These are phyloP conservation scores for Sambucus nigra DNA, from an alignment of 129 eudicot species.

Conservation along the genomic window DNA sequence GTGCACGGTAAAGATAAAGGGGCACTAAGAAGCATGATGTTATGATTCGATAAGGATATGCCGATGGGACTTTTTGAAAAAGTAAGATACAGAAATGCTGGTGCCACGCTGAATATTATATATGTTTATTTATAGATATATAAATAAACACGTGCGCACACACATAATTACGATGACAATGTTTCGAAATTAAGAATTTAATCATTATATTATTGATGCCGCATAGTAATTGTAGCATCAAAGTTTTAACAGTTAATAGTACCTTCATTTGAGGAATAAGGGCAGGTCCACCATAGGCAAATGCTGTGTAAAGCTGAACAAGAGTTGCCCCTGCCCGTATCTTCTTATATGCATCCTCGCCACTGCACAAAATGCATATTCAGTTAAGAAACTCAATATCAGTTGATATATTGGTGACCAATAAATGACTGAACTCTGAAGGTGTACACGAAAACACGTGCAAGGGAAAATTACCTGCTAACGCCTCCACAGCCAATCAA, in stretches of 20 bases:
- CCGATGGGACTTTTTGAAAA: too few relatives aligned
- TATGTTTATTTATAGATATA: too few relatives aligned
- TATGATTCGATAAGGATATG: too few relatives aligned
- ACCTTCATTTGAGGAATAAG: constrained; percentile 93
- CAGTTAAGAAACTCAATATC: neutral
- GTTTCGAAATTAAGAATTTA: too few relatives aligned
- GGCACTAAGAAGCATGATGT: too few relatives aligned
- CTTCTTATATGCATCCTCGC: constrained; percentile 92
- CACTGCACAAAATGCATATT: constrained; percentile 36
- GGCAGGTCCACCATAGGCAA: constrained; percentile 96
- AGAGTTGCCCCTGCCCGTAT: constrained; percentile 95
- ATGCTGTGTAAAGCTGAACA: constrained; percentile 89
- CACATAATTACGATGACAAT: too few relatives aligned
- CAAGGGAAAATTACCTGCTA: constrained; percentile 51
- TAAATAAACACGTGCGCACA: too few relatives aligned
- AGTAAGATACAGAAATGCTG: too few relatives aligned
- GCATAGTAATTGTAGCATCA: too few relatives aligned
- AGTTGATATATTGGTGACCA: neutral
- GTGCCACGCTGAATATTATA: too few relatives aligned
- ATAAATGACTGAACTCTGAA: neutral
- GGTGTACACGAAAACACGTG: neutral
- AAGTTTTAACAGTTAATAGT: neutral
- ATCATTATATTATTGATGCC: too few relatives aligned
- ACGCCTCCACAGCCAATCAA: constrained; percentile 94
- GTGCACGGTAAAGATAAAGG: too few relatives aligned